phyloP scores from a whole-genome alignment of 805 yeast genomes.

The Kluyveromyces dobzhanskii region DNA sequence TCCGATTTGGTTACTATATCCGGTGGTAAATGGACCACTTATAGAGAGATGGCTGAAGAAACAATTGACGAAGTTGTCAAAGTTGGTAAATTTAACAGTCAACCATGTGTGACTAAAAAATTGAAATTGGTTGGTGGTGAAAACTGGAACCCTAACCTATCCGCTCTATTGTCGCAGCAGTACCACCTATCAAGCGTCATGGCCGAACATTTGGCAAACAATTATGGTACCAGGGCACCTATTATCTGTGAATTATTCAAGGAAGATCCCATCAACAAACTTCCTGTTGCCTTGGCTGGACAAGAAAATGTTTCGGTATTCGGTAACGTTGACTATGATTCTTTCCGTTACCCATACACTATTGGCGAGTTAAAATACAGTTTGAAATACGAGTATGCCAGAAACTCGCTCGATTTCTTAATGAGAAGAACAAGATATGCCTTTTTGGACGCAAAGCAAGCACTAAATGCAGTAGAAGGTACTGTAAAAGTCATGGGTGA shows the following conservation, averaged over 20 bases:
- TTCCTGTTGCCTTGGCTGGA: constrained; percentile 57
- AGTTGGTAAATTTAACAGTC: constrained; percentile 34
- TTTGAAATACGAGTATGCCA: constrained; percentile 71
- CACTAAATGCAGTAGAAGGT: constrained; percentile 69
- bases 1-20: constrained; percentile 80
- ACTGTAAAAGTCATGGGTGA: constrained; percentile 80
- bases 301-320: constrained; percentile 23
- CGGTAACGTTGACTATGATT: constrained; percentile 19
- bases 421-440: constrained; percentile 92
- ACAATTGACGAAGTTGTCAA: constrained; percentile 68
- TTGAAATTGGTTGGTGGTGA: constrained; percentile 72
- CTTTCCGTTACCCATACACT: constrained; percentile 76
- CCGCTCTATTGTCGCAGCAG: constrained; percentile 72
- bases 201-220: constrained; percentile 73
- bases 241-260: constrained; percentile 53
- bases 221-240: constrained; percentile 88
- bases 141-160: constrained; percentile 62
- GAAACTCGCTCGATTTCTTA: constrained; percentile 83
- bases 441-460: constrained; percentile 80
- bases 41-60: constrained; percentile 96
- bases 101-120: constrained; percentile 35
- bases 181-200: constrained; percentile 64
- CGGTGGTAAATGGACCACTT: constrained; percentile 98
- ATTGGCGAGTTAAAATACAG: constrained; percentile 85
- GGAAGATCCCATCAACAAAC: constrained; percentile 44